A percentile compares a stretch with the other conserved stretches of the same genome.
These are phyloP conservation scores for Rugonectria rugulosa DNA, from an alignment of 2,329 filamentous ascomycete species.

Conservation along the genomic window DNA sequence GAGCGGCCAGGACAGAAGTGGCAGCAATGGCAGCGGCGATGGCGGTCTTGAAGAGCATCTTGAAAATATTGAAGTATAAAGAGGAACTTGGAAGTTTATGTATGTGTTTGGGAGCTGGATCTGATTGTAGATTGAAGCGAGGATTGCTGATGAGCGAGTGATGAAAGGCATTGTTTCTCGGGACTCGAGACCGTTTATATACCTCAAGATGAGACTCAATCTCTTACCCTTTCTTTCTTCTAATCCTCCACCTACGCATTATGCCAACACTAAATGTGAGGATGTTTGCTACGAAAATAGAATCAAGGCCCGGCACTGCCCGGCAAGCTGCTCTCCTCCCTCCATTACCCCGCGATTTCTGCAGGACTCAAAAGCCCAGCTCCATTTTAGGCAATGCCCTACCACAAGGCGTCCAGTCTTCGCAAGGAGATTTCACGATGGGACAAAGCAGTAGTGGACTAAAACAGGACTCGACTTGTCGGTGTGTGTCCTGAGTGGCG, in stretches of 20 bases:
- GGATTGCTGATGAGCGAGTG: neutral
- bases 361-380: neutral
- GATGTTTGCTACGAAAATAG: conserved; percentile 7
- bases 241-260: too few species aligned
- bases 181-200: neutral
- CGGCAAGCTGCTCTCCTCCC: neutral
- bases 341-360: neutral
- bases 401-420: neutral
- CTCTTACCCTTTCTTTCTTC: too few species aligned
- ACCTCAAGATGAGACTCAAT: neutral
- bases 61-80: neutral
- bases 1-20: conserved; percentile 25
- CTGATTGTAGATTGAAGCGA: neutral
- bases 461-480: neutral
- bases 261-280: too few species aligned
- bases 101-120: too few species aligned
- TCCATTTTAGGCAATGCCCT: neutral
- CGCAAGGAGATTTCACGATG: neutral
- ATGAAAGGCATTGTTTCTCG: too few species aligned
- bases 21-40: conserved; percentile 25
- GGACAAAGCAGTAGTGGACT: neutral
- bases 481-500: neutral
- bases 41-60: conserved; percentile 30
- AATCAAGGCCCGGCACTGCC: neutral
- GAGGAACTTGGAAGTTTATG: neutral